These are phyloP conservation scores for Cytauxzoon felis DNA, from an alignment of 169 alveolate genomes.

Conservation along the genomic window DNA sequence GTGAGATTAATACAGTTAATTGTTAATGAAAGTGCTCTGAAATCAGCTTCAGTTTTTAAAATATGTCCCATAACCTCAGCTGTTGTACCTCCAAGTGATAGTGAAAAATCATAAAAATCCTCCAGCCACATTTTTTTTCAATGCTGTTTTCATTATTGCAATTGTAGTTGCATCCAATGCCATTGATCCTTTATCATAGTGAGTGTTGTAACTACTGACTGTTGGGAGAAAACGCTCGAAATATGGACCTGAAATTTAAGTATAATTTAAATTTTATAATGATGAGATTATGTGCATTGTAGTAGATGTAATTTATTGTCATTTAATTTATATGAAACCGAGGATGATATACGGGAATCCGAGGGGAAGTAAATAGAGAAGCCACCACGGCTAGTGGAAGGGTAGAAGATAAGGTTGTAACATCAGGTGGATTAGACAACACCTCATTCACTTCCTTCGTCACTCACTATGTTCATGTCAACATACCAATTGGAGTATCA, in stretches of 20 bases:
- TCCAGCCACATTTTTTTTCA: constrained; percentile 95
- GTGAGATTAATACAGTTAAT: constrained; percentile 68
- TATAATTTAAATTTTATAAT: background rate
- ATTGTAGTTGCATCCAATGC: constrained; percentile 67
- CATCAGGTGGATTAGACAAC: too few relatives aligned
- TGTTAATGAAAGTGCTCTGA: constrained; percentile 78
- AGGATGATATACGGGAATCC: too few relatives aligned
- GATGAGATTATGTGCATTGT: too few relatives aligned
- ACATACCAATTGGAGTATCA: constrained; percentile 96
- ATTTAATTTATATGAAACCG: too few relatives aligned
- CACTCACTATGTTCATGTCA: too few relatives aligned
- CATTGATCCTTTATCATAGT: constrained; percentile 20
- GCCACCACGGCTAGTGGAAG: too few relatives aligned
- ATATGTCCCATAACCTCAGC: constrained; percentile 89
- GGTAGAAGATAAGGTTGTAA: background rate
- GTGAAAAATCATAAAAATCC: constrained; percentile 89
- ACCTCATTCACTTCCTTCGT: too few relatives aligned
- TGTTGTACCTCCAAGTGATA: constrained; percentile 83
- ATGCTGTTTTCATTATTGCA: constrained; percentile 86
- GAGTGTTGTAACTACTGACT: too few relatives aligned
- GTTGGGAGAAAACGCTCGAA: constrained; percentile 66
- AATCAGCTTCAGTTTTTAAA: constrained; percentile 83
- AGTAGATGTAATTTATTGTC: too few relatives aligned
- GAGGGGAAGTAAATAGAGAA: too few relatives aligned
- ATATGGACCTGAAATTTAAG: constrained; percentile 45